phyloP scores from a whole-genome alignment of 345 rosid species.

The Zanthoxylum bungeanum region DNA sequence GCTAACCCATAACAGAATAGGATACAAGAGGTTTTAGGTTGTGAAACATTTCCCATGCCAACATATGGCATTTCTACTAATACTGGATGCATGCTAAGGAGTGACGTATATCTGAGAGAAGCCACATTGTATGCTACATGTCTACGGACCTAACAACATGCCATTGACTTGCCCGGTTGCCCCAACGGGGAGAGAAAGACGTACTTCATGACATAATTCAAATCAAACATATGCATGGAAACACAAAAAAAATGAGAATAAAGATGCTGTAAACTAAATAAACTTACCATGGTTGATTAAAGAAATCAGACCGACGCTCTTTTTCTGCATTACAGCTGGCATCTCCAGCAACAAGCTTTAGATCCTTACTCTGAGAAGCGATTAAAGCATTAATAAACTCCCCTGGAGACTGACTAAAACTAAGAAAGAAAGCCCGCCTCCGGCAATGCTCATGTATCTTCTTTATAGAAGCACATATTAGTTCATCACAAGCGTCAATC shows the following conservation, averaged over 20 bases:
- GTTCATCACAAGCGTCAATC: constrained; percentile 45
- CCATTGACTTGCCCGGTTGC: too few relatives aligned
- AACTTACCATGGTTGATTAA: constrained; percentile 47
- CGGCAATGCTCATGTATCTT: constrained; percentile 45
- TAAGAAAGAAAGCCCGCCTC: constrained; percentile 57
- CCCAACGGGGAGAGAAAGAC: neutral
- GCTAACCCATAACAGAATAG: neutral
- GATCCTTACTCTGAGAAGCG: constrained; percentile 57
- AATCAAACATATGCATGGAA: neutral
- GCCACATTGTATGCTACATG: neutral
- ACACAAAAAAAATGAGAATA: neutral
- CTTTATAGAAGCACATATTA: constrained; percentile 39
- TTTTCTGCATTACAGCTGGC: constrained; percentile 34
- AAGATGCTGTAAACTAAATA: neutral
- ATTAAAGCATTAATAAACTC: constrained; percentile 46
- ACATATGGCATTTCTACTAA: too few relatives aligned
- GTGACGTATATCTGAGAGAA: neutral
- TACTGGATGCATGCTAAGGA: neutral
- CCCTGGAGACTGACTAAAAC: constrained; percentile 58
- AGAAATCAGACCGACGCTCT: constrained; percentile 42
- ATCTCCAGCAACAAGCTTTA: constrained; percentile 51
- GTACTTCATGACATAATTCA: neutral
- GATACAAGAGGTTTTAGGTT: neutral
- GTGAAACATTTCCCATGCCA: too few relatives aligned
- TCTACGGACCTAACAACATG: neutral